Evolutionary conservation across 805 yeast genomes (phyloP).

Genomic region (Candida mattraensis): DNA sequence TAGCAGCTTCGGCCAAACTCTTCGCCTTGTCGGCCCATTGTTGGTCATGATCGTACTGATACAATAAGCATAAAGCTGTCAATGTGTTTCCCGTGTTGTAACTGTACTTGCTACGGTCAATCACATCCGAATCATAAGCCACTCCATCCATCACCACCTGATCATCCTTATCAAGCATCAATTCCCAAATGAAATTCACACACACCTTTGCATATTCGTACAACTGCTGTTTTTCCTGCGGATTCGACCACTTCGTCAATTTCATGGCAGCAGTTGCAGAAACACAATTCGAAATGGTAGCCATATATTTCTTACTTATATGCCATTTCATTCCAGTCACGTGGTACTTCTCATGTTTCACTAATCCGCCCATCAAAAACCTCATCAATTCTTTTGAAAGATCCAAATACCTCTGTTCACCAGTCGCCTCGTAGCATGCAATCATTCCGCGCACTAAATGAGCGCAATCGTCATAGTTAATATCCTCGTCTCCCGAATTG

Average conservation of each 20-base stretch:
- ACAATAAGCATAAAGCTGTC: conserved; percentile 52
- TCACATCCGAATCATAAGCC: conserved; percentile 43
- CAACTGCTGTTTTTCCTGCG: conserved; percentile 34
- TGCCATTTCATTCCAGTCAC: conserved; percentile 66
- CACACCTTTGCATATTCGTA: conserved; percentile 57
- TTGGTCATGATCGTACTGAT: conserved; percentile 47
- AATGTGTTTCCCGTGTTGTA: conserved; percentile 70
- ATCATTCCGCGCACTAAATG: conserved; percentile 68
- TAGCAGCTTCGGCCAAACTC: conserved; percentile 54
- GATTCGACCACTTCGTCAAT: conserved; percentile 51
- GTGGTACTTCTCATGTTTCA: conserved; percentile 48
- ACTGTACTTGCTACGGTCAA: conserved; percentile 61
- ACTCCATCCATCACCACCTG: conserved; percentile 63
- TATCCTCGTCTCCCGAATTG: conserved; percentile 54
- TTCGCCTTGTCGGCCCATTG: conserved; percentile 51
- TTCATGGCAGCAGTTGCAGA: conserved; percentile 61
- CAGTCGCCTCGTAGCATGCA: conserved; percentile 68
- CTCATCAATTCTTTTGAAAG: conserved; percentile 57
- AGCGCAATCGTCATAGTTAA: conserved; percentile 74
- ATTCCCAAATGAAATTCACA: conserved; percentile 54
- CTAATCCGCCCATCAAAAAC: conserved; percentile 70
- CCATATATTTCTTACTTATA: conserved; percentile 54
- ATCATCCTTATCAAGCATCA: conserved; percentile 53
- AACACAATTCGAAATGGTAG: conserved; percentile 69
- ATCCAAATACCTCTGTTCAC: conserved; percentile 51